Evolutionary conservation across 345 rosid genomes (phyloP), one percentile per base, ranked within the genome.

Genomic region (Euphorbia pulcherrima): DNA sequence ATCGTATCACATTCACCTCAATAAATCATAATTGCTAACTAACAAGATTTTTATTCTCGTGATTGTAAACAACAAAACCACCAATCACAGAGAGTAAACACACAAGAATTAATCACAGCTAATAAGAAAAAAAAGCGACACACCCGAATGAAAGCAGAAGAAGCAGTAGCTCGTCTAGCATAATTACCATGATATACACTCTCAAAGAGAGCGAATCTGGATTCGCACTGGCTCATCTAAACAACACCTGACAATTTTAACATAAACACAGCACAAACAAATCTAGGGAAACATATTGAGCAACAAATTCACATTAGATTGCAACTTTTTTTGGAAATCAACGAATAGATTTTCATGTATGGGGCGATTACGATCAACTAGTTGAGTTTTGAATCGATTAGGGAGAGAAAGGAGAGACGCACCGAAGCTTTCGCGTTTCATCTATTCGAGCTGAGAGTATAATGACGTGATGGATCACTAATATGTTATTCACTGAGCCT

Each of bases 191-290:
- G 90, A 0, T 87, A 84, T 54, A 94, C 92, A 79, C 87, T 88
- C 74, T 88, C 95, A 44, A 94, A 88, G 64, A 94, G 92, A 24
- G 91, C 99, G 68, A 89, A 95, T 64, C 99, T 82, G 18, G 97
- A 84, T 37, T 88, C 8, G 82, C 84, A 65, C 99, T 94, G 40
- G 96, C 96, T 29, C 99, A 97, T 74, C 99, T 88, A 58, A 91
- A 82, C 5, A 96, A 94, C 6, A 94, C 99, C 99, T 94, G 72
- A 78, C 67, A 7, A 69, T 17, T 29, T 48, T 27, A 68, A 57
- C 13, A 55, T 14, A 30, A 68, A 46, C 6, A 60, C 35, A 58
- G 37, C 8, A 20, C 47, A 60, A 37, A 9, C 21, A n/a, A 11
- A 18, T 59, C 33, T 10, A 27, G 29, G 14, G 9, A 0, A n/a